A percentile compares a stretch with the other conserved stretches of the same genome.
These are phyloP conservation scores for Dunaliella sp. DNA, from an alignment of 139 green algal genomes.

Conservation along the genomic window DNA sequence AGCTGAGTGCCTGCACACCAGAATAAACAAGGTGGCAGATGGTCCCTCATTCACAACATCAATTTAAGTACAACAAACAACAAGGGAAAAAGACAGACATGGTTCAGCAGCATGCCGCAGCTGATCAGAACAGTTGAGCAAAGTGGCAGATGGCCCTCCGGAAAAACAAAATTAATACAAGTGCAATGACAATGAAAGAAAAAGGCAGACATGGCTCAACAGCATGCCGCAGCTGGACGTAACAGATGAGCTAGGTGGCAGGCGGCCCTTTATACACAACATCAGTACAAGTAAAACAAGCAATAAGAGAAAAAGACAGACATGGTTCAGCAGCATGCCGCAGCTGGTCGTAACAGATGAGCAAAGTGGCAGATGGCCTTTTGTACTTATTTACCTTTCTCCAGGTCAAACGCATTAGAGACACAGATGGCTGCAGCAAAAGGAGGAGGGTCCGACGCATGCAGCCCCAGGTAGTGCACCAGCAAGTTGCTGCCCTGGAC, in stretches of 20 bases:
- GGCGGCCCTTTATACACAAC: too few species aligned
- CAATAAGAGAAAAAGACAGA: neutral
- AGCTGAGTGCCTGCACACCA: neutral
- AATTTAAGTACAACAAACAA: too few species aligned
- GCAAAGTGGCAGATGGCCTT: neutral
- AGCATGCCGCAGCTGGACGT: neutral
- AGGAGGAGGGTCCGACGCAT: neutral
- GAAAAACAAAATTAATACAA: too few species aligned
- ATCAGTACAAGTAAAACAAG: too few species aligned
- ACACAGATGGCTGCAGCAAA: constrained; percentile 10
- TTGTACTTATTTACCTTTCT: neutral
- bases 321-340: neutral
- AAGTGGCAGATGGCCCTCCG: neutral
- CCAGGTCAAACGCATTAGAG: constrained; percentile 15
- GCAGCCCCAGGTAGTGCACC: constrained; percentile 5
- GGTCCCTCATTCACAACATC: too few species aligned
- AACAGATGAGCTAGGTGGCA: neutral
- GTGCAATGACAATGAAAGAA: too few species aligned
- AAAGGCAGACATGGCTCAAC: neutral
- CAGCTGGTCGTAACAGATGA: neutral
- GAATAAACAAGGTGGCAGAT: neutral
- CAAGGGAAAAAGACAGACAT: neutral
- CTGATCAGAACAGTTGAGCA: neutral
- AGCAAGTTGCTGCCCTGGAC: constrained; percentile 4
- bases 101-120: neutral